Percentiles rank a stretch among this genome's conserved stretches.
Evolutionary conservation across 768 basidiomycete species (phyloP).

Genomic region (Suillus variegatus): DNA sequence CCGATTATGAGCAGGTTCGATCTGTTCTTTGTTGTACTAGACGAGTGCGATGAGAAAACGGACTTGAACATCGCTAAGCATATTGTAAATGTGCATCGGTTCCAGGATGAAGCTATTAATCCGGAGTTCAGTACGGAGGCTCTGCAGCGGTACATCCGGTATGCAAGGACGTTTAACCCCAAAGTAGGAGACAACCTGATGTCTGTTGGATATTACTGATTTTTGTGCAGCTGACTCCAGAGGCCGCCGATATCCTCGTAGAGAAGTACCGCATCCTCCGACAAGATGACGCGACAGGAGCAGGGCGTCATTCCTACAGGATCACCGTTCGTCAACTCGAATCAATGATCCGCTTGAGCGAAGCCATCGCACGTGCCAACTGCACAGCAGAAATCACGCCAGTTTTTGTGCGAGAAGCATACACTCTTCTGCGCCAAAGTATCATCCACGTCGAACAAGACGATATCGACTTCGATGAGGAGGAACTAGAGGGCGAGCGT

Average conservation of each 20-base stretch:
- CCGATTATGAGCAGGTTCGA: conserved; percentile 99
- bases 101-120: conserved; percentile 90
- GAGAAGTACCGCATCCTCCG: conserved; percentile 92
- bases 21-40: conserved; percentile 96
- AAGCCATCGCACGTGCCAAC: conserved; percentile 96
- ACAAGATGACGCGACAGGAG: conserved; percentile 89
- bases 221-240: conserved; percentile 74
- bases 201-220: conserved; percentile 11
- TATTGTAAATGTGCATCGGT: conserved; percentile 97
- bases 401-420: conserved; percentile 94
- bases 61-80: conserved; percentile 95
- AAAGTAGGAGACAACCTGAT: conserved; percentile 57
- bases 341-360: conserved; percentile 96
- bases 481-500: conserved; percentile 66
- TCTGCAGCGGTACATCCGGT: conserved; percentile 94
- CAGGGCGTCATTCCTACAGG: conserved; percentile 89
- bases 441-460: conserved; percentile 99
- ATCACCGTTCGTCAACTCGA: conserved; percentile 98
- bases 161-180: conserved; percentile 95
- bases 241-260: conserved; percentile 90
- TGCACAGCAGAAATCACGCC: conserved; percentile 97
- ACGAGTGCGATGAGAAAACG: conserved; percentile 92
- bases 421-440: conserved; percentile 89
- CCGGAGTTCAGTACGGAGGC: conserved; percentile 98
- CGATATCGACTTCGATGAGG: conserved; percentile 96